phyloP scores from a whole-genome alignment of 2,329 filamentous ascomycete genomes.

The Clarireedia paspali region DNA sequence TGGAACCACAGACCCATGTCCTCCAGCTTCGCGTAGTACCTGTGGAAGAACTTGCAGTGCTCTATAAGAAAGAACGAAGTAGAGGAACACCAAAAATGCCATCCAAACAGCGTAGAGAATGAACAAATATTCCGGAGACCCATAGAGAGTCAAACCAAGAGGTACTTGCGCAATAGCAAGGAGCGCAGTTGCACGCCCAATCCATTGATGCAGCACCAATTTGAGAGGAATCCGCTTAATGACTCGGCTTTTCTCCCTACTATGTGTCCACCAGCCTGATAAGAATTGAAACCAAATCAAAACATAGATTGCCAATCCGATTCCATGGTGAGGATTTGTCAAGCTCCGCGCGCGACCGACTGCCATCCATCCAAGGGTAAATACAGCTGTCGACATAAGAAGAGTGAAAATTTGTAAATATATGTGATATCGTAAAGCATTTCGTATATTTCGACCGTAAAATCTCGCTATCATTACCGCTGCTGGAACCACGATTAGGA shows the following conservation, averaged over 20 bases:
- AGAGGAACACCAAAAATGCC: conserved; percentile 61
- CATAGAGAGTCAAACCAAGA: conserved; percentile 83
- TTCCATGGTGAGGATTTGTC: conserved; percentile 79
- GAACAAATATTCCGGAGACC: conserved; percentile 78
- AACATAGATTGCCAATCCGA: conserved; percentile 71
- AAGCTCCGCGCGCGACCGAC: conserved; percentile 65
- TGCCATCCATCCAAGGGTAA: conserved; percentile 70
- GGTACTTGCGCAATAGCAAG: conserved; percentile 83
- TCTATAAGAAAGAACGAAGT: conserved; percentile 73
- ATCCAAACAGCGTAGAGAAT: conserved; percentile 79
- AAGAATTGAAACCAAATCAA: conserved; percentile 64
- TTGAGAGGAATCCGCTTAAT: conserved; percentile 32
- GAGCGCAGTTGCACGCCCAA: conserved; percentile 68
- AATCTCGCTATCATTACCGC: conserved; percentile 71
- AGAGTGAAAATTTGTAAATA: conserved; percentile 66
- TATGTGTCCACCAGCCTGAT: conserved; percentile 55
- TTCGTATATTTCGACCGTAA: conserved; percentile 52
- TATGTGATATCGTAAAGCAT: conserved; percentile 61
- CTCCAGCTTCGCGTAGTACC: conserved; percentile 30
- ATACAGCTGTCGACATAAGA: conserved; percentile 60
- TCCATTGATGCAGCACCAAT: conserved; percentile 69
- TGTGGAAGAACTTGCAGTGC: conserved; percentile 41
- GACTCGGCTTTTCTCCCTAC: conserved; percentile 34
- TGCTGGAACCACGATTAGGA: conserved; percentile 64
- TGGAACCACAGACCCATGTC: conserved; percentile 40